These are phyloP conservation scores for Rutstroemia sp. DNA, from an alignment of 2,329 filamentous ascomycete genomes.

Conservation along the genomic window DNA sequence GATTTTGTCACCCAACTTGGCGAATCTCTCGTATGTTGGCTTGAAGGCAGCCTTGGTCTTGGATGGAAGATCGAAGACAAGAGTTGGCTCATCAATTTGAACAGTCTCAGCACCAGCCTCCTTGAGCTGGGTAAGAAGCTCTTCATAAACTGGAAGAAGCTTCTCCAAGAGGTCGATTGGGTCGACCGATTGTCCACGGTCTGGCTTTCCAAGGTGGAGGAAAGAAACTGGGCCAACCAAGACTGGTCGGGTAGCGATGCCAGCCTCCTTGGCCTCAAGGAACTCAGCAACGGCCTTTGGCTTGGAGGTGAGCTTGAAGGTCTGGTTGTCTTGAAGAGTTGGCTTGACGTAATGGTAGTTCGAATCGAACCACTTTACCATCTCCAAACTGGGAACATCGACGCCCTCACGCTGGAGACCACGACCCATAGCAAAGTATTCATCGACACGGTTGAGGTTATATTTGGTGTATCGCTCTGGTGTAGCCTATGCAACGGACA, in stretches of 20 bases:
- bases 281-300: conserved; percentile 95
- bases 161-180: conserved; percentile 92
- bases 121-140: conserved; percentile 91
- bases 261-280: conserved; percentile 95
- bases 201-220: conserved; percentile 95
- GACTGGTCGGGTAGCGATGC: conserved; percentile 87
- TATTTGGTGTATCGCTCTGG: conserved; percentile 91
- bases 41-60: conserved; percentile 97
- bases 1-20: conserved; percentile 66
- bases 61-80: conserved; percentile 86
- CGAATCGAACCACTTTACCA: conserved; percentile 99
- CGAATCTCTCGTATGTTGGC: conserved; percentile 89
- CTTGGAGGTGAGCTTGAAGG: conserved; percentile 78
- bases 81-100: conserved; percentile 95
- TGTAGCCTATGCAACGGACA: conserved; percentile 52
- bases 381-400: conserved; percentile 91
- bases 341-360: conserved; percentile 99
- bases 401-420: conserved; percentile 92
- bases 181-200: conserved; percentile 86
- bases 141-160: conserved; percentile 88
- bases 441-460: conserved; percentile 80
- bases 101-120: conserved; percentile 91
- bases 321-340: conserved; percentile 93
- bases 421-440: conserved; percentile 99
- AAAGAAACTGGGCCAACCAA: conserved; percentile 94